Conservation (phyloP, 1,284 basidiomycete species). For the Ganoderma meredithae region DNA sequence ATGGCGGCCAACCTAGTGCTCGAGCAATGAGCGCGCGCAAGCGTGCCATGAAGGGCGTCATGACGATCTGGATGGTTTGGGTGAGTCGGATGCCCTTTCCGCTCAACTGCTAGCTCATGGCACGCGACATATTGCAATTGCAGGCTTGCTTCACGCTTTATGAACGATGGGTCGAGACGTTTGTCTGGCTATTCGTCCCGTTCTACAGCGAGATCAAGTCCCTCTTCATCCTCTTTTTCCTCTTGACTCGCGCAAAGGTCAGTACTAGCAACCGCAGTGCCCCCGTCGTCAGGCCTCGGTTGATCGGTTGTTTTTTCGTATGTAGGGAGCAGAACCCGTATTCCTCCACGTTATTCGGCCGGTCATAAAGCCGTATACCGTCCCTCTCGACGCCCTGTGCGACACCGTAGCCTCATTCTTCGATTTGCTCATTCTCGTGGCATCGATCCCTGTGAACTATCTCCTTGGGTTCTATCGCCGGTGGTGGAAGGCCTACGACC, state of each 20-base stretch:
- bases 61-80: conserved; percentile 86
- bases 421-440: conserved; percentile 67
- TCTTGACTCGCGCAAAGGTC: conserved; percentile 77
- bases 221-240: conserved; percentile 70
- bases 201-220: conserved; percentile 84
- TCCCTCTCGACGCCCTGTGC: conserved; percentile 65
- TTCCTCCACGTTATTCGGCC: conserved; percentile 79
- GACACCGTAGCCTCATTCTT: conserved; percentile 65
- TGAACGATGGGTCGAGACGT: conserved; percentile 66
- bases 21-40: conserved; percentile 77
- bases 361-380: conserved; percentile 70
- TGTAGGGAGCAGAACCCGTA: conserved; percentile 80
- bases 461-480: conserved; percentile 52
- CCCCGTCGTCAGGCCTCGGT: conserved; percentile 14
- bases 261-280: conserved; percentile 38
- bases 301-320: conserved; percentile 12
- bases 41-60: conserved; percentile 81
- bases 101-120: background rate
- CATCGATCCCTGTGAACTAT: conserved; percentile 60
- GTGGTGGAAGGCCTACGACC: conserved; percentile 33
- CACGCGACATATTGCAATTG: conserved; percentile 11
- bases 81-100: conserved; percentile 49
- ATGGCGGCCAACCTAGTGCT: conserved; percentile 65
- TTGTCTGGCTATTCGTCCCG: conserved; percentile 74
- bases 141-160: conserved; percentile 68